Base-by-base conservation (phyloP, 78 protist genomes). In the Dictyostelium capitatum region DNA sequence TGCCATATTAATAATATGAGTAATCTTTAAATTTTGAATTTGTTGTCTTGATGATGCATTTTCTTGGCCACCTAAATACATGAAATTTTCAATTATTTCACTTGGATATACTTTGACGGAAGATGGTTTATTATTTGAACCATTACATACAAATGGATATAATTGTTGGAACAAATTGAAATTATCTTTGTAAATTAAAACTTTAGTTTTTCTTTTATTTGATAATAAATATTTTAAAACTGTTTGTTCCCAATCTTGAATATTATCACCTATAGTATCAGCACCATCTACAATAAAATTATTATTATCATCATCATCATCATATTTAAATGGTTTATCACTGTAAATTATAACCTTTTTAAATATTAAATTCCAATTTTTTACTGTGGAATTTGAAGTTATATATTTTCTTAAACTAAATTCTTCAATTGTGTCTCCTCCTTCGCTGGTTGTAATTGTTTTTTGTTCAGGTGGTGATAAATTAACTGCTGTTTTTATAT, bases 1-100 rank as follows among this genome's bases (percentile, higher is more conserved):
- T n/a, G 91, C 89, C 95, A 90, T 90, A 67, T 90, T 90, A n/a
- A 90, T 85, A 6, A 90, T 67, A 72, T 90, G 89, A 30, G 95
- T 90, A 30, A 90, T 90, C 50, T 80, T 77, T 54, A 90, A 64
- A 90, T 75, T 77, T 23, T 72, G 50, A 12, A 90, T 12, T 64
- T 90, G 95, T 14, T 25, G 12, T 19, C 56, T 47, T 19, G 4
- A 43, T 11, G 67, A 56, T 10, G 89, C 95, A 74, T 65, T 62
- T 15, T 80, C 89, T 32, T 41, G 47, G 2, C 73, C 83, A 37
- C 95, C 95, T 4, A 90, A 62, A 70, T 90, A 90, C 7, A 90
- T 46, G 47, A 74, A 80, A 25, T 90, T 50, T 47, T 89, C 59
- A 30, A 90, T 30, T 11, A 90, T 82, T 23, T 90, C 95, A 20